These are phyloP conservation scores for Penstemon eatonii DNA, from an alignment of 257 asterid genomes.

Conservation along the genomic window DNA sequence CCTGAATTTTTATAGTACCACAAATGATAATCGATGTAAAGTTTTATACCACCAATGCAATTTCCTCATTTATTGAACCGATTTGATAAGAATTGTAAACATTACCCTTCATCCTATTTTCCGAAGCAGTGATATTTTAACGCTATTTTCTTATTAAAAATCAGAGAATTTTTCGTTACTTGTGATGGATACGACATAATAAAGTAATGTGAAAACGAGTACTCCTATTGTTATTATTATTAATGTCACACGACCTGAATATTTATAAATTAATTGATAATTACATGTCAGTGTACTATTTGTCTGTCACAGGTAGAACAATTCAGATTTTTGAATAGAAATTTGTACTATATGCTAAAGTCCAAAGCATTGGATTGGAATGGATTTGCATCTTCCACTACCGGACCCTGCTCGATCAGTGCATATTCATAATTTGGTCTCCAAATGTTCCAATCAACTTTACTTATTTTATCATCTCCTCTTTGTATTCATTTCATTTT, in stretches of 20 bases:
- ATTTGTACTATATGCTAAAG: constrained; percentile 36
- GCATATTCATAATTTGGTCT: constrained; percentile 22
- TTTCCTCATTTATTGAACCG: too few relatives aligned
- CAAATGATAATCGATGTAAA: too few relatives aligned
- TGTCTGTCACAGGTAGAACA: constrained; percentile 34
- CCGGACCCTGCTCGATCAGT: too few relatives aligned
- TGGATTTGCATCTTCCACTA: constrained; percentile 21
- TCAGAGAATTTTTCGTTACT: constrained; percentile 17
- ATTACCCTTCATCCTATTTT: neutral
- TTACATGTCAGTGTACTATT: constrained; percentile 14
- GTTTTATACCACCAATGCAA: too few relatives aligned
- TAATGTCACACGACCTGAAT: constrained; percentile 14
- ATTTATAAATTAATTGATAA: neutral
- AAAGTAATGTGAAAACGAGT: neutral
- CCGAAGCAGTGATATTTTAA: neutral
- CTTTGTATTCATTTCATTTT: constrained; percentile 19
- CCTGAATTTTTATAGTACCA: too few relatives aligned
- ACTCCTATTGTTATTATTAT: neutral
- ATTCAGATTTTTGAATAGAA: constrained; percentile 42
- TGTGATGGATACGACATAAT: constrained; percentile 3
- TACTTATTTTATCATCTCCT: constrained; percentile 24
- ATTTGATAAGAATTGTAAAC: neutral
- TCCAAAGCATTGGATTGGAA: constrained; percentile 33
- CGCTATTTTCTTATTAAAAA: too few relatives aligned
- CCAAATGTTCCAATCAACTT: constrained; percentile 9